These are phyloP conservation scores for Dactylonectria macrodidyma DNA, from an alignment of 2,329 filamentous ascomycete species.

Conservation along the genomic window DNA sequence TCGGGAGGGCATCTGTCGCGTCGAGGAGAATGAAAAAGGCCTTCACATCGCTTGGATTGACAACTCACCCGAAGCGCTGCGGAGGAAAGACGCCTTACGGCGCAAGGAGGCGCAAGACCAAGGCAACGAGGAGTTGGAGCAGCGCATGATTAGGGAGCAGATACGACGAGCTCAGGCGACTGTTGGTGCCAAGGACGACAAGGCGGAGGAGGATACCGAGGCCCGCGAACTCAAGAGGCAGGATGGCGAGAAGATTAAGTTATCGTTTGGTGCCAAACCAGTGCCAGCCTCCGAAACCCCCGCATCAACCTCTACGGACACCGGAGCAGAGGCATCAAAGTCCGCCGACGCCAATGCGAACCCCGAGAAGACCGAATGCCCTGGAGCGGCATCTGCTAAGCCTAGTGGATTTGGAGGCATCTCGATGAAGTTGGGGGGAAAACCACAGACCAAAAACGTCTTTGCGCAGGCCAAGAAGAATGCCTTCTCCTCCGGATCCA, in stretches of 20 bases:
- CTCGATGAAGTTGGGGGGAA: conserved; percentile 76
- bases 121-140: conserved; percentile 91
- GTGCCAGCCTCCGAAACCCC: conserved; percentile 41
- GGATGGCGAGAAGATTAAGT: conserved; percentile 82
- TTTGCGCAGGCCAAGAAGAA: conserved; percentile 80
- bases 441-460: conserved; percentile 82
- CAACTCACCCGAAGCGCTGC: conserved; percentile 87
- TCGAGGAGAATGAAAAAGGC: conserved; percentile 91
- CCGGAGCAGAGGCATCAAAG: conserved; percentile 28
- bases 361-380: conserved; percentile 25
- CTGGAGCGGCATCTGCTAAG: conserved; percentile 48
- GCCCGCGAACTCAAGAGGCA: conserved; percentile 69
- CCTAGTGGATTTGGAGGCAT: conserved; percentile 58
- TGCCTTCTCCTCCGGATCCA: conserved; percentile 70
- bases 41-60: conserved; percentile 93
- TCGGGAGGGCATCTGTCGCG: conserved; percentile 87
- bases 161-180: conserved; percentile 79
- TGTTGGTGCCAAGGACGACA: conserved; percentile 58
- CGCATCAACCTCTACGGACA: conserved; percentile 27
- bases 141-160: conserved; percentile 86
- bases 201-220: conserved; percentile 58
- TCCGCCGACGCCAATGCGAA: conserved; percentile 13
- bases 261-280: conserved; percentile 73
- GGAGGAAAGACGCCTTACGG: conserved; percentile 83
- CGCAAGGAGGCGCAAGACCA: conserved; percentile 90